Base-by-base conservation (phyloP, 1,139 yeast species). In the Meyerozyma sp. region DNA sequence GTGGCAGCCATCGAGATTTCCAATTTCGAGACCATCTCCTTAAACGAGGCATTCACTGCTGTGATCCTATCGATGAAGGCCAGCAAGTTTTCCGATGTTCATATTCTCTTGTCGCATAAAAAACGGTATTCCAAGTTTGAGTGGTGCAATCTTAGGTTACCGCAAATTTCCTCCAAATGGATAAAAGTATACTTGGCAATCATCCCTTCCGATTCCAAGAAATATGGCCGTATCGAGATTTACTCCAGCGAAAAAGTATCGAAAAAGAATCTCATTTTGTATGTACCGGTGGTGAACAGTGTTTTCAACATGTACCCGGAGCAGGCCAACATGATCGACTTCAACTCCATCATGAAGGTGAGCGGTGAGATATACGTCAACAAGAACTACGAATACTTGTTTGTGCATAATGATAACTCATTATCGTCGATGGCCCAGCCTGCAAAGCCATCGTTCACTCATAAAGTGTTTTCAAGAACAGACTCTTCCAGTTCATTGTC, bases 31-130 rank as follows among this genome's bases (percentile, higher is more conserved):
- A 69, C 66, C 51, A 64, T 67, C 29, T 73, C 77, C 41, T 63
- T 79, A 46, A 78, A 75, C 57, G 81, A 78, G 58, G 73, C 80
- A 11, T 79, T 70, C 53, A 77, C 82, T 1, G 84, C 82, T 11
- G 82, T 77, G 9, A 59, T 77, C 28, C 61, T 79, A 39, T 73
- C 81, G n/a, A 58, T 74, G n/a, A 76, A 75, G 50, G 83, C 81
- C 1, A 65, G 78, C 5, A 63, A 69, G 46, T 67, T 78, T 48
- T 66, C 75, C n/a, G 84, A 79, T 53, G 69, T 77, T 40, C 77
- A 77, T 51, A 73, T 79, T 2, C 60, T 79, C 32, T 63, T 79
- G 44, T 69, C 77, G 3, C 72, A 72, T 41, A 70, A 65, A 46
- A 74, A 75, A 52, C 64, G 75, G 46, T 65, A 66, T 42, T 58